Base-by-base conservation (phyloP, 495 filamentous ascomycete genomes). In the Peziza echinospora region DNA sequence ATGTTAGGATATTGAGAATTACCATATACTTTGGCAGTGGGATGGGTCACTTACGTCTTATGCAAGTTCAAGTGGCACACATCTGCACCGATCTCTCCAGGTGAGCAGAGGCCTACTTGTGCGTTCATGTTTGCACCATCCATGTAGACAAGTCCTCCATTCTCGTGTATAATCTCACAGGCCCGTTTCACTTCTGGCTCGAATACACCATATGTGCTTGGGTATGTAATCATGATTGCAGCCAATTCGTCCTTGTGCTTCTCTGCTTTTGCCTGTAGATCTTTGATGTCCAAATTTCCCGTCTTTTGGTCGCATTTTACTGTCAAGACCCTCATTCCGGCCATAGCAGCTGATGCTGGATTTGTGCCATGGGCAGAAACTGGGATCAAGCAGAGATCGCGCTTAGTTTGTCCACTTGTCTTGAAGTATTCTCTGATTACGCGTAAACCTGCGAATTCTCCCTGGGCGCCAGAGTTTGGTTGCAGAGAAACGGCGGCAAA, bases 71-170 rank as follows among this genome's bases (percentile, higher is more conserved):
- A 65, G 66, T 97, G 89, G 71, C 89, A 97, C 22, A 96, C 91
- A 58, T 97, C 89, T 9, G 89, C 89, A 30, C 89, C 89, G 54
- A 97, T 94, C 59, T 93, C 85, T 13, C 89, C 89, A 4, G 89
- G 89, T 0, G 85, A 92, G 69, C 89, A 96, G 8, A 97, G 75
- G 1, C 89, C 89, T 50, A 97, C 93, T 62, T 97, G 89, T 21
- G 89, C 89, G 57, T 96, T 97, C 84, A 97, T 87, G 64, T 97
- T 97, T 45, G 89, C 89, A 46, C 89, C 89, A 63, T 97, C 89
- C 89, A 97, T 94, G 66, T 94, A 97, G 22, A 97, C 89, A 59
- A 92, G 84, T 16, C 89, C 89, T 42, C 91, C 91, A 56, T 89
- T 67, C 50, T 76, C 56, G 63, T 97, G 91, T 5, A 97, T 84